Evolutionary conservation across 2,329 filamentous ascomycete species (phyloP).

Genomic region (Albifimbria verrucaria): DNA sequence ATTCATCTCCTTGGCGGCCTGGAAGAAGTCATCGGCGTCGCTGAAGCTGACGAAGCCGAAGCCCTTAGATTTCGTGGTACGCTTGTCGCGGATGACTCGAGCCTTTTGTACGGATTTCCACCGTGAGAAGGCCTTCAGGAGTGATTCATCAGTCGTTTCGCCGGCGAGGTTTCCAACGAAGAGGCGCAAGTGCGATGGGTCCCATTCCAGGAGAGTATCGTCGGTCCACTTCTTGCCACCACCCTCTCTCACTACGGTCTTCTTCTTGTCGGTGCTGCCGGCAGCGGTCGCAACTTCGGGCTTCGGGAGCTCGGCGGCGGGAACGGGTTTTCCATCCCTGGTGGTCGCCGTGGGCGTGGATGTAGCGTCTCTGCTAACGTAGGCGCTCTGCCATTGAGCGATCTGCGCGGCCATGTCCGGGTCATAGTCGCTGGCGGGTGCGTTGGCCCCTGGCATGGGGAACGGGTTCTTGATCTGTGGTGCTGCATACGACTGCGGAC

Average conservation of each 20-base stretch:
- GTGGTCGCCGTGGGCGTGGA: slow-evolving; percentile 26
- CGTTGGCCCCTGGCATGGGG: slow-evolving; percentile 50
- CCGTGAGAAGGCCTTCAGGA: slow-evolving; percentile 87
- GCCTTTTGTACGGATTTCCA: slow-evolving; percentile 90
- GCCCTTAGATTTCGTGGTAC: slow-evolving; percentile 92
- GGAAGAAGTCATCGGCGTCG: slow-evolving; percentile 94
- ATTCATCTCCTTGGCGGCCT: slow-evolving; percentile 96
- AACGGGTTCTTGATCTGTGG: slow-evolving; percentile 82
- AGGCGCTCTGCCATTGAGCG: slow-evolving; percentile 92
- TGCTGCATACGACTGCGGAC: slow-evolving; percentile 44
- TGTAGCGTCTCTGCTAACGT: slow-evolving; percentile 61
- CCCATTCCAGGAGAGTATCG: slow-evolving; percentile 86
- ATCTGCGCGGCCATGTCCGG: slow-evolving; percentile 88
- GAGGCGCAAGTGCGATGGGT: slow-evolving; percentile 87
- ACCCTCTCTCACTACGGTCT: slow-evolving; percentile 84
- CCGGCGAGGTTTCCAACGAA: slow-evolving; percentile 97
- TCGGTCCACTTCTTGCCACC: slow-evolving; percentile 94
- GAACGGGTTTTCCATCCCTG: slow-evolving; percentile 27
- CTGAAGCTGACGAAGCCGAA: slow-evolving; percentile 96
- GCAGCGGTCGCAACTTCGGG: slow-evolving; percentile 39
- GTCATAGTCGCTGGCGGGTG: slow-evolving; percentile 49
- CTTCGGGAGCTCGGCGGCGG: slow-evolving; percentile 25
- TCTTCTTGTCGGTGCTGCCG: slow-evolving; percentile 60
- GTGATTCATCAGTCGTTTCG: slow-evolving; percentile 93
- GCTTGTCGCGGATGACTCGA: slow-evolving; percentile 90